These are phyloP conservation scores for Primulina huaijiensis DNA, from an alignment of 257 asterid species.

Conservation along the genomic window DNA sequence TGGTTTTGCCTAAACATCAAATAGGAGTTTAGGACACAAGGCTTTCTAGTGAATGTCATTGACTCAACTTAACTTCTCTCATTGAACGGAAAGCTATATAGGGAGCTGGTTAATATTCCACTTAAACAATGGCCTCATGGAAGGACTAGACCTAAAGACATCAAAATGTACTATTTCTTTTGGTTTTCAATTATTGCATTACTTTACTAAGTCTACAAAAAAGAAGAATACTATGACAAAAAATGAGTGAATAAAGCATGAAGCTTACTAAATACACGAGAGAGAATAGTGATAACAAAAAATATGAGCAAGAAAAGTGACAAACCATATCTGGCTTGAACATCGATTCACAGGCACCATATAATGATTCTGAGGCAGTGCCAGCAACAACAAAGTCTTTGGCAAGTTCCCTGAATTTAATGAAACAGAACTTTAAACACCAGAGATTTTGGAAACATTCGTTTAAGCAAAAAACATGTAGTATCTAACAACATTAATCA, in stretches of 20 bases:
- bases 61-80: not conserved
- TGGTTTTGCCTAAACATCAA: not conserved
- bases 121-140: not conserved
- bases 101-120: too few species aligned
- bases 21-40: not conserved
- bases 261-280: not conserved
- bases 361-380: conserved; percentile 93
- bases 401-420: conserved; percentile 79
- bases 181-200: too few species aligned
- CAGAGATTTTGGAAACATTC: not conserved
- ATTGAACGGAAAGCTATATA: not conserved
- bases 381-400: conserved; percentile 97
- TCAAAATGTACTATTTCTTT: not conserved
- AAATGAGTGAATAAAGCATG: not conserved
- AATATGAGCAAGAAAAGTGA: conserved; percentile 12
- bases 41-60: not conserved
- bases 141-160: not conserved
- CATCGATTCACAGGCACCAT: conserved; percentile 99
- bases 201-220: not conserved
- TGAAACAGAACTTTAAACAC: conserved; percentile 11
- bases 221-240: not conserved
- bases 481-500: not conserved
- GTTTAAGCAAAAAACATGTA: not conserved
- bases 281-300: not conserved
- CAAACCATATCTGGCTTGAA: conserved; percentile 91